phyloP scores from a whole-genome alignment of 345 rosid genomes.

The Boechera divaricarpa region DNA sequence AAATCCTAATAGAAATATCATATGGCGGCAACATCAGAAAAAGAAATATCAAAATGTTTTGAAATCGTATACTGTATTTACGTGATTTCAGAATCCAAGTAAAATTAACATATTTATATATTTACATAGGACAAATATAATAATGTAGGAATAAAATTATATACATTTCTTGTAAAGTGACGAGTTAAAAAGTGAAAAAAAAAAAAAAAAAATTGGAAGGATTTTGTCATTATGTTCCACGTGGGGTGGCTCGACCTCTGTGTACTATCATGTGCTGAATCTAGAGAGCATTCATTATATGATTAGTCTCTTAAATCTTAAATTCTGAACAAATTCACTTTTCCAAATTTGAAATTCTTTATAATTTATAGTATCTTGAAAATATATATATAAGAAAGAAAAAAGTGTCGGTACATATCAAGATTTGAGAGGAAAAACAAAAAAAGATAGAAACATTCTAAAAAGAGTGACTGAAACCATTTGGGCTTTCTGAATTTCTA shows the following conservation, averaged over 20 bases:
- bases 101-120: background rate
- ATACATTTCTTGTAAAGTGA: background rate
- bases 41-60: background rate
- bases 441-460: constrained; percentile 25
- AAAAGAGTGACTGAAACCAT: constrained; percentile 28
- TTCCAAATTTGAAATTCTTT: background rate
- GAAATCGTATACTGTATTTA: background rate
- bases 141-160: background rate
- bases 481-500: constrained; percentile 29
- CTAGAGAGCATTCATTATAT: constrained; percentile 42
- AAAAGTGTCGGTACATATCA: constrained; percentile 9
- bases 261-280: constrained; percentile 45
- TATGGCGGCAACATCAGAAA: background rate
- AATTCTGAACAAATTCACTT: constrained; percentile 1
- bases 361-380: background rate
- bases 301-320: constrained; percentile 21
- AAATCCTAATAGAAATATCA: too few species aligned
- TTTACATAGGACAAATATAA: background rate
- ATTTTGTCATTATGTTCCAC: constrained; percentile 45
- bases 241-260: constrained; percentile 46
- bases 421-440: background rate
- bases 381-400: background rate
- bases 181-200: background rate
- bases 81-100: background rate
- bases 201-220: background rate